Evolutionary conservation across 148 eudicot genomes (phyloP), one percentile per base, ranked within the genome.

Genomic region (Vaccinium darrowii): DNA sequence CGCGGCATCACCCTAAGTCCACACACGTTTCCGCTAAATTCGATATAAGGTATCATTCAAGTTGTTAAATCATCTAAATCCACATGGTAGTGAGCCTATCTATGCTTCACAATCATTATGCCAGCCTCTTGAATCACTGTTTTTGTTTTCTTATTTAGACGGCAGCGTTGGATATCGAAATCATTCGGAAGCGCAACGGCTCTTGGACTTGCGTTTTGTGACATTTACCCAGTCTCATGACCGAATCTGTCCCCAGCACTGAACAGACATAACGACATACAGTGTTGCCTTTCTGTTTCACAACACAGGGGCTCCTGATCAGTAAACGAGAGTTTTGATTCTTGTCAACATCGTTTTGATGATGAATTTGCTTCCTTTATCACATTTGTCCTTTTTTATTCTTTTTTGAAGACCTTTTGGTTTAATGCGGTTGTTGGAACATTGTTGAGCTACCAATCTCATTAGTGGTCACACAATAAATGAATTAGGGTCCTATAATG

Each of bases 51-150:
- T 63, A 62, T 62, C 25, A 63, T 25, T n/a, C 27, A n/a, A n/a
- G 69, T 21, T 63, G 69, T 63, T 63, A n/a, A 63, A 63, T 63
- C 27, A 63, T 63, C 69, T 63, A n/a, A 63, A 63, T 63, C 69
- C 27, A 19, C 67, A 7, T 60, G 69, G 69, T 63, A 63, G 69
- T 63, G 69, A 63, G 27, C 69, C 67, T 63, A 63, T n/a, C 10
- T 63, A n/a, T 63, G 69, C 69, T 63, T 63, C 23, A 63, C 4
- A 8, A 63, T n/a, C 69, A n/a, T 63, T n/a, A n/a, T 19, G 67
- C 67, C 30, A 2, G 27, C 69, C 69, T 7, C 69, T 63, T n/a
- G 23, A 19, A 63, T 63, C 69, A 8, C 69, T 9, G 10, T 8
- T 21, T 21, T n/a, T n/a, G 12, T 63, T 63, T n/a, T n/a, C 69